Conservation (phyloP, 1,284 basidiomycete genomes). For the Cutaneotrichosporon curvatum region DNA sequence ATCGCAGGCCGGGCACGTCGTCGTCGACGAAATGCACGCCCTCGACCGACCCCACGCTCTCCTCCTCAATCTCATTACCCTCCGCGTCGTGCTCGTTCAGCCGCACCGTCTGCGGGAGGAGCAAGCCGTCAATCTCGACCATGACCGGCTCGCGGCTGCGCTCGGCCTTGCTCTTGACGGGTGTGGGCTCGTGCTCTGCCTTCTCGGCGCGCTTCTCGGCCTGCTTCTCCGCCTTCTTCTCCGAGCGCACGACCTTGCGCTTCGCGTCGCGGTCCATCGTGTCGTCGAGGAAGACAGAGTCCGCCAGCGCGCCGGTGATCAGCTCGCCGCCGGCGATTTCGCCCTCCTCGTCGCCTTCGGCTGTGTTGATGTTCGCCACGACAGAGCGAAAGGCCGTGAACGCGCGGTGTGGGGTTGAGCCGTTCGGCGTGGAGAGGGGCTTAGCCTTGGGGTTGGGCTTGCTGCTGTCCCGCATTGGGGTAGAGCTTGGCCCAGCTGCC, state of each 20-base stretch:
- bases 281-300: no score
- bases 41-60: conserved; percentile 16
- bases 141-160: background rate
- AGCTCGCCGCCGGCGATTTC: background rate
- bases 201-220: no score
- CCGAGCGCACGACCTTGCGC: no score
- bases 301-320: background rate
- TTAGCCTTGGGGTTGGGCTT: no score
- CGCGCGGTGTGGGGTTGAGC: background rate
- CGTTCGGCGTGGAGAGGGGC: no score
- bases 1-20: conserved; percentile 30
- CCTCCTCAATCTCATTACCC: conserved; percentile 5
- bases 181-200: no score
- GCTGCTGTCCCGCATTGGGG: no score
- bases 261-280: no score
- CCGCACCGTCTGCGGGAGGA: conserved; percentile 31
- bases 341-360: background rate
- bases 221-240: no score
- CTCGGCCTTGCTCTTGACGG: no score
- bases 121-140: background rate
- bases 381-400: background rate
- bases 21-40: conserved; percentile 37
- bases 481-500: no score
- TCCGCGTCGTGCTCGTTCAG: conserved; percentile 13
- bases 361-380: background rate